These are phyloP conservation scores for Fonsecaea erecta DNA, from an alignment of 2,329 filamentous ascomycete species.

Conservation along the genomic window DNA sequence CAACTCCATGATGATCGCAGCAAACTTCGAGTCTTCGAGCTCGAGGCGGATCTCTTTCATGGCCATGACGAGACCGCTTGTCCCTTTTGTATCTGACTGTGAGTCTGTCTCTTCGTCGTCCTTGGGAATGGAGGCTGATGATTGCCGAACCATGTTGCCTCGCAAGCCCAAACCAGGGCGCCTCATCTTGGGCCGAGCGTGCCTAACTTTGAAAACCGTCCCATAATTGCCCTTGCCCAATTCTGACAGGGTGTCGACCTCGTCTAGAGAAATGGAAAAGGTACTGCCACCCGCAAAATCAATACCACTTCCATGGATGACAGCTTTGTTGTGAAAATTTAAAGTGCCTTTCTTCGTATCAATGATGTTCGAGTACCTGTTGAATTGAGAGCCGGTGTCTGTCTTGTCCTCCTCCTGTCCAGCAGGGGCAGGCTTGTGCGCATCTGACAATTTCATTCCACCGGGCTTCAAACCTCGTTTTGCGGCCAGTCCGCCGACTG, in stretches of 20 bases:
- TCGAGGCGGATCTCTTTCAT: constrained; percentile 99
- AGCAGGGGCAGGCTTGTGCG: constrained; percentile 53
- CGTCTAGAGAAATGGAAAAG: constrained; percentile 93
- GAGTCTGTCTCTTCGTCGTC: constrained; percentile 41
- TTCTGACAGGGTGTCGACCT: constrained; percentile 91
- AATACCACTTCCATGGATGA: constrained; percentile 85
- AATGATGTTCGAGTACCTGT: constrained; percentile 78
- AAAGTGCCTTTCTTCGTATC: constrained; percentile 90
- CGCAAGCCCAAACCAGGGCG: constrained; percentile 64
- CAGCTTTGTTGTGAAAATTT: constrained; percentile 89
- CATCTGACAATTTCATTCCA: constrained; percentile 55
- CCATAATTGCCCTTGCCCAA: constrained; percentile 98
- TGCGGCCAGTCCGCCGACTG: constrained; percentile 52
- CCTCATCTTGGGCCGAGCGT: constrained; percentile 71
- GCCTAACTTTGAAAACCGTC: constrained; percentile 94
- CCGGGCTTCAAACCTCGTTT: constrained; percentile 53
- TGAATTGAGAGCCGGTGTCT: constrained; percentile 57
- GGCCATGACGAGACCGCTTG: constrained; percentile 84
- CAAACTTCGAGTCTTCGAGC: constrained; percentile 94
- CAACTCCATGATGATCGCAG: constrained; percentile 95
- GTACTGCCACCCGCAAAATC: constrained; percentile 88
- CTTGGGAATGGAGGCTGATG: constrained; percentile 33
- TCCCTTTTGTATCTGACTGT: constrained; percentile 43
- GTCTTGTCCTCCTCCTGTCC: constrained; percentile 27
- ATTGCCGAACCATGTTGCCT: constrained; percentile 59